Conservation (phyloP, 2,329 filamentous ascomycete genomes). For the Sporothrix globosa region DNA sequence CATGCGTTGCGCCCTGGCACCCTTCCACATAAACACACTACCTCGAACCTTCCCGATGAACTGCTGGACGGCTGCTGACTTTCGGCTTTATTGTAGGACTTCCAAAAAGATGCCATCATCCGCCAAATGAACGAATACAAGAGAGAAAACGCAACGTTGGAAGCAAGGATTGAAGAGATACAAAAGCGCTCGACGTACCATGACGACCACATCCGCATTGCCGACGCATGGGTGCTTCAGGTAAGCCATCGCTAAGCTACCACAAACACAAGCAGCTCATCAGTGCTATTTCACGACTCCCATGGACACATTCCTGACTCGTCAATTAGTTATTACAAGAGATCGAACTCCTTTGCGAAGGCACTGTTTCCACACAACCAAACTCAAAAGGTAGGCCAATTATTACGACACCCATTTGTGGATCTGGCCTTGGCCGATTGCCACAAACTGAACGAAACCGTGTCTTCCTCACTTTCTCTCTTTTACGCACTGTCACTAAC, state of each 20-base stretch:
- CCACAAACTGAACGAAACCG: no score
- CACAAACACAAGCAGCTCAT: no score
- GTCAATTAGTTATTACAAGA: conserved; percentile 62
- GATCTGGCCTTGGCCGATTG: no score
- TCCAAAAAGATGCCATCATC: conserved; percentile 93
- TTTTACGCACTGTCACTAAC: neutral
- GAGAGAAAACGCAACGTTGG: conserved; percentile 79
- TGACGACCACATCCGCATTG: conserved; percentile 87
- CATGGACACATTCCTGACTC: neutral
- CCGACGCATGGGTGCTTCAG: conserved; percentile 95
- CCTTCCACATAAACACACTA: neutral
- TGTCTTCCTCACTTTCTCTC: neutral
- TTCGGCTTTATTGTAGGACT: conserved; percentile 63
- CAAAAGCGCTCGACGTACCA: conserved; percentile 78
- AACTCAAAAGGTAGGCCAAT: conserved; percentile 48
- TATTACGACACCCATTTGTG: no score
- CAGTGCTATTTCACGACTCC: neutral
- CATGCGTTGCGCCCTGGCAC: neutral
- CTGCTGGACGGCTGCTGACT: conserved; percentile 36
- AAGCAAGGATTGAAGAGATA: conserved; percentile 78
- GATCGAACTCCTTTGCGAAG: conserved; percentile 61
- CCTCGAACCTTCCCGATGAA: neutral
- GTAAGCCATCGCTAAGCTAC: conserved; percentile 49
- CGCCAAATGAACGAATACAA: conserved; percentile 99
- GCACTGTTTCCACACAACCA: conserved; percentile 50